phyloP scores from a whole-genome alignment of 108 stramenopile species.

The Chaetoceros tenuissimus region DNA sequence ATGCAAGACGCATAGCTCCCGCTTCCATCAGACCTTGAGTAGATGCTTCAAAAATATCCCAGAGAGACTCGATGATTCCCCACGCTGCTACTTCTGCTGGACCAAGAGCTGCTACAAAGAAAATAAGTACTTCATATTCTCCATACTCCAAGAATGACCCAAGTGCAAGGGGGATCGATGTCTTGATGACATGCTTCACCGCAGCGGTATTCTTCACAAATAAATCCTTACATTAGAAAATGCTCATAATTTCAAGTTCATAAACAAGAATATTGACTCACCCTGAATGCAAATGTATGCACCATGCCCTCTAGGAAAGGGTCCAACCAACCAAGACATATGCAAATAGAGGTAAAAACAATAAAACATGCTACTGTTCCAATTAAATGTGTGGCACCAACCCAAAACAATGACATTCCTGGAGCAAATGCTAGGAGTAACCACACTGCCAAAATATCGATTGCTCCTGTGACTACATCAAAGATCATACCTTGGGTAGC shows the following conservation, averaged over 20 bases:
- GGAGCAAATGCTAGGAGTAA: slow-evolving; percentile 1
- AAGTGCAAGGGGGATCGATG: slow-evolving; percentile 44
- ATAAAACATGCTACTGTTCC: slow-evolving; percentile 11
- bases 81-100: slow-evolving; percentile 51
- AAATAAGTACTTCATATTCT: slow-evolving; percentile 45
- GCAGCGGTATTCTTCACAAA: slow-evolving; percentile 28
- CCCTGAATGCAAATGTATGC: slow-evolving; percentile 13
- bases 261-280: too few relatives aligned
- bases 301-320: slow-evolving; percentile 35
- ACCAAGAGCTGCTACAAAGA: slow-evolving; percentile 37
- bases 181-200: slow-evolving; percentile 24
- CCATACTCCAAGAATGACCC: slow-evolving; percentile 50
- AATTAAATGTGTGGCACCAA: slow-evolving; percentile 14
- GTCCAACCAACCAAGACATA: slow-evolving; percentile 37
- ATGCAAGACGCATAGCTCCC: slow-evolving; percentile 46
- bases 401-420: slow-evolving; percentile 7
- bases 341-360: slow-evolving; percentile 18
- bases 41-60: slow-evolving; percentile 16
- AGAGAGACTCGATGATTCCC: slow-evolving; percentile 14
- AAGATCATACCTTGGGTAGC: slow-evolving; percentile 31
- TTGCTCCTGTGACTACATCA: slow-evolving; percentile 2
- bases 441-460: slow-evolving; percentile 15
- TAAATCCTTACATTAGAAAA: too few relatives aligned
- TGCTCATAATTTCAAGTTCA: too few relatives aligned
- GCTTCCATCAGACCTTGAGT: slow-evolving; percentile 46